Conservation (phyloP, 345 rosid genomes). For the Populus pruinosa region DNA sequence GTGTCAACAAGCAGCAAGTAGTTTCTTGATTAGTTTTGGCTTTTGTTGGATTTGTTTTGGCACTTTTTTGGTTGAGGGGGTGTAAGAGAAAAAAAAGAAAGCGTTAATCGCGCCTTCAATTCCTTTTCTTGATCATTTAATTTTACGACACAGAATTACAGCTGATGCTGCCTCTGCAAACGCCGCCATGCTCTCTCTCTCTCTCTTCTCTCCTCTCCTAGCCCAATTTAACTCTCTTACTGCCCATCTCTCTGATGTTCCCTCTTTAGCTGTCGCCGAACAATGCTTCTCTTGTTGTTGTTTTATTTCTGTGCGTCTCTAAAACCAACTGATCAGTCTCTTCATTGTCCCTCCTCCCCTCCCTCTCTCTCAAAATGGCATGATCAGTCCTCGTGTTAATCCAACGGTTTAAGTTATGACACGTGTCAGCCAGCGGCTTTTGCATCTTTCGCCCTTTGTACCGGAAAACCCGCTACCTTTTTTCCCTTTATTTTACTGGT, state of each 20-base stretch:
- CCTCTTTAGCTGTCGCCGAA: constrained; percentile 12
- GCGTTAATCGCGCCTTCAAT: constrained; percentile 2
- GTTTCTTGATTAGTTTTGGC: background rate
- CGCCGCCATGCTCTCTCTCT: constrained; percentile 62
- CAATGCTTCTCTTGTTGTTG: constrained; percentile 17
- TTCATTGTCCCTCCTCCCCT: constrained; percentile 7
- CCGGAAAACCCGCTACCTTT: constrained; percentile 52
- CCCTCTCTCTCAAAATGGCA: background rate
- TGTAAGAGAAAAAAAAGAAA: background rate
- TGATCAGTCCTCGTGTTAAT: constrained; percentile 19
- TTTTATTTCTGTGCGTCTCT: constrained; percentile 8
- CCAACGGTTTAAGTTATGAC: constrained; percentile 21
- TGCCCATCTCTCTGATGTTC: constrained; percentile 26
- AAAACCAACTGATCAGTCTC: constrained; percentile 9
- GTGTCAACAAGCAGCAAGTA: background rate
- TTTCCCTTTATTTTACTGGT: too few relatives aligned
- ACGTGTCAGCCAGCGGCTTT: constrained; percentile 29
- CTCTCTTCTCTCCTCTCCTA: constrained; percentile 38
- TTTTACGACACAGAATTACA: constrained; percentile 31
- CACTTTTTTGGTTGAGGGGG: background rate
- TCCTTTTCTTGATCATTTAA: constrained; percentile 19
- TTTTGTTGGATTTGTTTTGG: background rate
- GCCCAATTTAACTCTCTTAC: constrained; percentile 36
- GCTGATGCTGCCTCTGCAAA: constrained; percentile 47
- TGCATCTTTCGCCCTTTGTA: constrained; percentile 23